These are phyloP conservation scores for Tricholoma bakamatsutake DNA, from an alignment of 768 basidiomycete genomes.

Conservation along the genomic window DNA sequence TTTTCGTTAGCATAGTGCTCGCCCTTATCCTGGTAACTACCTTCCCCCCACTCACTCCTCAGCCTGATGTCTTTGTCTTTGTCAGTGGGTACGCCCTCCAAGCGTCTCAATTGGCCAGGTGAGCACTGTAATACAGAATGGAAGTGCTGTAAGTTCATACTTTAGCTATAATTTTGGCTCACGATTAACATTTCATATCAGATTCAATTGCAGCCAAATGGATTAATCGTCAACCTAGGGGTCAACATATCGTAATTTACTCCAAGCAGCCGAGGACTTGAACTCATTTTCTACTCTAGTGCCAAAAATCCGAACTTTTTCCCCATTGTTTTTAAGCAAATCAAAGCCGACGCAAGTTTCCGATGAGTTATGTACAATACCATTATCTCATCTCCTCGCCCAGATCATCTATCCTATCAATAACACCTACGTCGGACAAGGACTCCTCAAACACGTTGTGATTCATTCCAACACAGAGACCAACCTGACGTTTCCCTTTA, in stretches of 20 bases:
- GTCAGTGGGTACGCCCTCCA: conserved; percentile 75
- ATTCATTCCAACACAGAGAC: conserved; percentile 51
- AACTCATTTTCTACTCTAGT: conserved; percentile 28
- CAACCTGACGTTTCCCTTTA: conserved; percentile 73
- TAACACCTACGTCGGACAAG: conserved; percentile 62
- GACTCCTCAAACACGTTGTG: conserved; percentile 38
- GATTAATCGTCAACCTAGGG: conserved; percentile 52
- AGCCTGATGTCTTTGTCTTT: background rate
- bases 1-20: conserved; percentile 61
- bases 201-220: conserved; percentile 36
- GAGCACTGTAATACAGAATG: conserved; percentile 28
- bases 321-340: conserved; percentile 54
- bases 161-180: background rate
- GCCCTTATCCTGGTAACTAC: conserved; percentile 59
- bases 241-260: conserved; percentile 55
- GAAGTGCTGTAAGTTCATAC: conserved; percentile 38
- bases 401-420: conserved; percentile 76
- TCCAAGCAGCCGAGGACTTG: background rate
- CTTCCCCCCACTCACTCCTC: background rate
- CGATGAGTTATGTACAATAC: background rate
- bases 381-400: background rate
- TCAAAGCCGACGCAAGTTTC: conserved; percentile 50
- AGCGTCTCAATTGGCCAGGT: conserved; percentile 53
- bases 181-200: conserved; percentile 1
- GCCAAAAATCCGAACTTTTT: conserved; percentile 84